These are phyloP conservation scores for Fabrea salina DNA, from an alignment of 169 alveolate genomes.

Conservation along the genomic window DNA sequence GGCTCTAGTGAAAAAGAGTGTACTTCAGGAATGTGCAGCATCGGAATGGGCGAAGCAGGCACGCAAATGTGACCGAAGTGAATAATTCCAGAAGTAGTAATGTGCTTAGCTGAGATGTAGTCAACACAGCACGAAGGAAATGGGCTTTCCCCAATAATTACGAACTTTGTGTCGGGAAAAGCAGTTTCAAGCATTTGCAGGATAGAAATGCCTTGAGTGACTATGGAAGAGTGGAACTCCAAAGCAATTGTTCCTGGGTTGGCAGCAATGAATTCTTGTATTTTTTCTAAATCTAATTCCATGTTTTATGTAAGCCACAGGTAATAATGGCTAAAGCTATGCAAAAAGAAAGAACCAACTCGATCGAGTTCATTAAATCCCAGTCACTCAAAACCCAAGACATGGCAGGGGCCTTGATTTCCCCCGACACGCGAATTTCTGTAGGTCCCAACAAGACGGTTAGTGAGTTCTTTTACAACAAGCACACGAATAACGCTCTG, in stretches of 20 bases:
- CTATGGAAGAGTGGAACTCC: neutral
- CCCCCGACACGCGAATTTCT: no score
- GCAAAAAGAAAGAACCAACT: no score
- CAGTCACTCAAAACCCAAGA: no score
- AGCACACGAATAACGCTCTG: no score
- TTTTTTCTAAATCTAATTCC: no score
- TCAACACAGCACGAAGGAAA: slow-evolving; percentile 14
- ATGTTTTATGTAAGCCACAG: no score
- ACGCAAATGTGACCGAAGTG: neutral
- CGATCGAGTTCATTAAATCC: no score
- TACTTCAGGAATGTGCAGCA: neutral
- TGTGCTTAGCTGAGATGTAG: slow-evolving; percentile 23
- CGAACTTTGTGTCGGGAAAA: neutral
- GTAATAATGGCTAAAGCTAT: no score
- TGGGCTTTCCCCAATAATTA: slow-evolving; percentile 13
- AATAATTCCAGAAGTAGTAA: neutral
- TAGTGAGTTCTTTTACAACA: no score
- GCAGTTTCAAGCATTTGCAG: neutral
- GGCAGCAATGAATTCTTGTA: no score
- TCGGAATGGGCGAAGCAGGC: neutral
- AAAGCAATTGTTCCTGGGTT: neutral
- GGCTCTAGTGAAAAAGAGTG: neutral
- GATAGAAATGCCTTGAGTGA: neutral
- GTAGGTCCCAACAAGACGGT: no score
- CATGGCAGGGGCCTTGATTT: no score